Evolutionary conservation across 805 yeast species (phyloP).

Genomic region (Candida tallmaniae): DNA sequence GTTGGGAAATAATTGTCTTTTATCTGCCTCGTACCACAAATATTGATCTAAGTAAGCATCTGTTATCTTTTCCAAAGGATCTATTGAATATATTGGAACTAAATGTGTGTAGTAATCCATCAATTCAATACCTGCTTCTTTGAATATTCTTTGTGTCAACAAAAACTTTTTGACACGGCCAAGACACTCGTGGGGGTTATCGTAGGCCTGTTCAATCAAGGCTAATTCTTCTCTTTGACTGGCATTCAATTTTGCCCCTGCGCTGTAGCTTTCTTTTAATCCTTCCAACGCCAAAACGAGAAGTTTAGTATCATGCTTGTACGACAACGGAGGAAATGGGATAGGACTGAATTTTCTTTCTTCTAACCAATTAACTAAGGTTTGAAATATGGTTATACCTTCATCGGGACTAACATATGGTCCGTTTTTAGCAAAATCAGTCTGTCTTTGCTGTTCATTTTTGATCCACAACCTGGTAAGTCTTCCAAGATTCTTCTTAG

Average conservation of each 20-base stretch:
- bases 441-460: conserved; percentile 86
- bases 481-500: conserved; percentile 88
- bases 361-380: conserved; percentile 91
- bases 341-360: conserved; percentile 78
- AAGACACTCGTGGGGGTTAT: conserved; percentile 90
- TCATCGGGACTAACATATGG: conserved; percentile 83
- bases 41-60: conserved; percentile 96
- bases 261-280: conserved; percentile 68
- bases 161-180: conserved; percentile 78
- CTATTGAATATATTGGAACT: conserved; percentile 81
- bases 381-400: conserved; percentile 80
- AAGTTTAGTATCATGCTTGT: conserved; percentile 90
- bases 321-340: conserved; percentile 88
- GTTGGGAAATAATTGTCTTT: conserved; percentile 81
- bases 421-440: conserved; percentile 73
- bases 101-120: conserved; percentile 84
- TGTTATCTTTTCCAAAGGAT: conserved; percentile 90
- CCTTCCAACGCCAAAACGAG: conserved; percentile 85
- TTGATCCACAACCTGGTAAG: conserved; percentile 89
- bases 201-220: conserved; percentile 92
- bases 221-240: conserved; percentile 90
- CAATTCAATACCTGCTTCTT: conserved; percentile 83
- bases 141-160: conserved; percentile 86
- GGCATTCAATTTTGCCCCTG: conserved; percentile 72
- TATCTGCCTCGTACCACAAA: conserved; percentile 92